phyloP scores from a whole-genome alignment of 352 stramenopile species.

The Pythium sp. region DNA sequence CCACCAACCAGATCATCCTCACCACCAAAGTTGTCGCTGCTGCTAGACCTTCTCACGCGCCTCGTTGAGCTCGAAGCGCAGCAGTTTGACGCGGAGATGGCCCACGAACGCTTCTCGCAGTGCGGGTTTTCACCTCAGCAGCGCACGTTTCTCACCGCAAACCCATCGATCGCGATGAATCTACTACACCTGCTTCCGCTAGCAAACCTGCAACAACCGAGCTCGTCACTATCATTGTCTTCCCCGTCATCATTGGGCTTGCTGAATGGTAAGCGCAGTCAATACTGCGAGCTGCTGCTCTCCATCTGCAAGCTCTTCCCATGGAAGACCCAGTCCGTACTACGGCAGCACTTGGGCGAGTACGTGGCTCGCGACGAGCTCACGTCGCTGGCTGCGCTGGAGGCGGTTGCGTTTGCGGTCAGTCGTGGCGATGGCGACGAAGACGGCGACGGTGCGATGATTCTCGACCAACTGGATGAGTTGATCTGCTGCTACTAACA shows the following conservation, averaged over 20 bases:
- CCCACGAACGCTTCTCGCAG: neutral
- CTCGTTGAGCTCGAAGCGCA: neutral
- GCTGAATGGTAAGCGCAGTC: neutral
- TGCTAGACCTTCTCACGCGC: neutral
- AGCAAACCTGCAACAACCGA: neutral
- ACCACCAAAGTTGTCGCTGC: neutral
- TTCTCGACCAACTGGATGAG: neutral
- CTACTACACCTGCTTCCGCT: neutral
- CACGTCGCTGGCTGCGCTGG: constrained; percentile 1
- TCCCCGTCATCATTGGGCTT: neutral
- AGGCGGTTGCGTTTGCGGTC: neutral
- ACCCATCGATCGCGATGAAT: neutral
- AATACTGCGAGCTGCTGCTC: neutral
- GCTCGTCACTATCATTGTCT: neutral
- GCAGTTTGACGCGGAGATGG: neutral
- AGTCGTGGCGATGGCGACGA: neutral
- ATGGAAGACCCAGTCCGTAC: neutral
- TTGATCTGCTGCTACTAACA: constrained; percentile 1
- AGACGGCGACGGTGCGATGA: neutral
- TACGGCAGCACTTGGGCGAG: neutral
- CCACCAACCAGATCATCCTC: neutral
- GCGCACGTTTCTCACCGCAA: neutral
- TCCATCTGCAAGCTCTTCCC: neutral
- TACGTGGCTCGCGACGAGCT: constrained; percentile 1
- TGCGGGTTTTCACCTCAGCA: neutral